Base-by-base conservation (phyloP, 371 early-diverging fungal species). In the Saksenaea oblongispora region DNA sequence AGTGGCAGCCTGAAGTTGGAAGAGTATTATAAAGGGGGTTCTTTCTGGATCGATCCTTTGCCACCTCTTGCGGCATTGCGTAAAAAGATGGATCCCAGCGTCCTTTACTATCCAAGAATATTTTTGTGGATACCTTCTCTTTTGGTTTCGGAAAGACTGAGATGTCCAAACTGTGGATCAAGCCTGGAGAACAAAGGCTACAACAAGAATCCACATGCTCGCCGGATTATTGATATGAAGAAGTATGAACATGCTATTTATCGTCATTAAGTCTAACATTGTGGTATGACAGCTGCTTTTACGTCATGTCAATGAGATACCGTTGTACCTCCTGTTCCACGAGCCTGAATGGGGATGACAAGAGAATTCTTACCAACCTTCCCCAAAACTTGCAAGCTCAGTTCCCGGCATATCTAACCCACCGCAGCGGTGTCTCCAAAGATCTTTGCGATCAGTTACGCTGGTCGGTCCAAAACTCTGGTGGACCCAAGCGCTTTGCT, bases 231-330 rank as follows among this genome's bases (percentile, higher is more conserved):
- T 3, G 63, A 62, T 18, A 44, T 62, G 11, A 31, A 62, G 14
- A 31, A 28, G 63, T 62, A 56, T 22, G 24, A 22, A 41, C 9
- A 18, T 3, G 42, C 8, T 41, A 10, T 17, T n/a, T 34, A 18
- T 13, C 26, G 17, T 15, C 15, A 1, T 22, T 14, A n/a, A 60
- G n/a, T n/a, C n/a, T 31, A 37, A 18, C 5, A 27, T 2, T 13
- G 5, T 3, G 5, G 14, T 60, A 1, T 17, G 5, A 13, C 15
- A 63, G 61, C 9, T 61, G 64, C 28, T 68, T 61, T 26, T 68
- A 68, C 53, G 51, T 63, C 34, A 68, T 64, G 57, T 63, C 68
- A 22, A 42, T 58, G 4, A 17, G 61, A 41, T 68, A 64, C 24
- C 1, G 58, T 28, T 61, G 58, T 27, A 42, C 42, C 5, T 41